Base-by-base conservation (phyloP, 2,329 filamentous ascomycete genomes). In the Ceratocystis lukuohia region DNA sequence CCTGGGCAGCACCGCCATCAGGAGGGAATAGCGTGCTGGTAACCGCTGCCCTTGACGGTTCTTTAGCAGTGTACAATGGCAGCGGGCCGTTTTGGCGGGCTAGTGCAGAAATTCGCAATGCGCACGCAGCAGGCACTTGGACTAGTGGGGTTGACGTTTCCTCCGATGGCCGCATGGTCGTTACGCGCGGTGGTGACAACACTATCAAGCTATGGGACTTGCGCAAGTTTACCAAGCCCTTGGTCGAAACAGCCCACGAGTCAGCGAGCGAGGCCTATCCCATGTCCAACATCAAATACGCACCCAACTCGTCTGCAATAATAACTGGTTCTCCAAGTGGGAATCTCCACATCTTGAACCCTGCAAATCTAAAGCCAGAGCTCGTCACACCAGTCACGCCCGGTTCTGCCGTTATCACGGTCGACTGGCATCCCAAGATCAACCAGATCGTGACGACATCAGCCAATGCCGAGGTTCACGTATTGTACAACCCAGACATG, bases 361-460 rank as follows among this genome's bases (percentile, higher is more conserved):
- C 94, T 0, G 94, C 91, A 48, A 97, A 95, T 62, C 80, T 99
- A 66, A 86, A 83, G 67, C 82, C 92, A 1, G 92, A 96, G 73
- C 84, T 91, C 37, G 85, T 93, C 66, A 96, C 93, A 2, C 88
- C 90, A 2, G 85, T 99, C n/a, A 96, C 93, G 0, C 87, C 91
- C 0, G 88, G 88, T 15, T 89, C 86, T 5, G 84, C 93, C 0
- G 78, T 99, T 7, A 89, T 97, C 69, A 86, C 87, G 1, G 90
- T 96, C 30, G 80, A 89, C 69, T 99, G 94, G 94, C 93, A 99
- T 72, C 82, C 88, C 22, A 96, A 91, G 75, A 85, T 99, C 73
- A 97, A 99, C 74, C 94, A 99, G 73, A 96, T 99, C 72, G 76
- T 97, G 69, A 96, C 93, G 7, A 93, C 92, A 67, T 96, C 93